Conservation (phyloP, 2,329 filamentous ascomycete genomes). For the Sphaerulina musiva region DNA sequence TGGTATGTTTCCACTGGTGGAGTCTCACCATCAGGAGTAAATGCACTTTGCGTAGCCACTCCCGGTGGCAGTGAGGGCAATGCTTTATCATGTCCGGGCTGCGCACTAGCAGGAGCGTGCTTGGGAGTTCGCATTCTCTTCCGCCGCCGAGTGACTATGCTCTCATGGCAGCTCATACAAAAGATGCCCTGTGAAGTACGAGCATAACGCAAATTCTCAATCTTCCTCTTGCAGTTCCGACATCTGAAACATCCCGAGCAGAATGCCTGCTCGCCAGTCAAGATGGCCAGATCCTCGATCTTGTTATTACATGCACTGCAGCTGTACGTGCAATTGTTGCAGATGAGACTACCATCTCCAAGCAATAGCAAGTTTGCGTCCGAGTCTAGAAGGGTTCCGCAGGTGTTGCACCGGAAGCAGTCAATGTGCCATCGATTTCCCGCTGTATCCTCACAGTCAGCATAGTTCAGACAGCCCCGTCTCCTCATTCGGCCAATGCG, state of each 20-base stretch:
- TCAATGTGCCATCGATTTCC: slow-evolving; percentile 66
- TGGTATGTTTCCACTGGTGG: slow-evolving; percentile 54
- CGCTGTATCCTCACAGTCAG: slow-evolving; percentile 15
- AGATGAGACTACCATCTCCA: slow-evolving; percentile 95
- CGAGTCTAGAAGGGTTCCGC: slow-evolving; percentile 90
- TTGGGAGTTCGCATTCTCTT: slow-evolving; percentile 64
- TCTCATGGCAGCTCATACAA: slow-evolving; percentile 98
- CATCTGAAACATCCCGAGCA: slow-evolving; percentile 96
- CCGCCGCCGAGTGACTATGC: slow-evolving; percentile 81
- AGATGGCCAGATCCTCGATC: slow-evolving; percentile 94
- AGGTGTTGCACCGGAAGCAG: slow-evolving; percentile 79
- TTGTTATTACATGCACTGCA: slow-evolving; percentile 95
- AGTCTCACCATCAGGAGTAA: slow-evolving; percentile 51
- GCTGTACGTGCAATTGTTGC: slow-evolving; percentile 99
- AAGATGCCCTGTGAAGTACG: slow-evolving; percentile 97
- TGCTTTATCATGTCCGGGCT: slow-evolving; percentile 62
- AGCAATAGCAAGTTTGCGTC: slow-evolving; percentile 95
- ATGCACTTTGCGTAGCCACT: slow-evolving; percentile 57
- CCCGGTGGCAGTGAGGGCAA: slow-evolving; percentile 82
- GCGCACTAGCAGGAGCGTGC: slow-evolving; percentile 49
- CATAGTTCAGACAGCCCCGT: not conserved
- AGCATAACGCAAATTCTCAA: slow-evolving; percentile 95
- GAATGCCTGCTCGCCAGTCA: slow-evolving; percentile 96
- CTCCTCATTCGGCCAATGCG: not conserved
- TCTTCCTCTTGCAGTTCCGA: slow-evolving; percentile 96